Base-by-base conservation (phyloP, 1,284 basidiomycete genomes). In the Cronartium ribicola region DNA sequence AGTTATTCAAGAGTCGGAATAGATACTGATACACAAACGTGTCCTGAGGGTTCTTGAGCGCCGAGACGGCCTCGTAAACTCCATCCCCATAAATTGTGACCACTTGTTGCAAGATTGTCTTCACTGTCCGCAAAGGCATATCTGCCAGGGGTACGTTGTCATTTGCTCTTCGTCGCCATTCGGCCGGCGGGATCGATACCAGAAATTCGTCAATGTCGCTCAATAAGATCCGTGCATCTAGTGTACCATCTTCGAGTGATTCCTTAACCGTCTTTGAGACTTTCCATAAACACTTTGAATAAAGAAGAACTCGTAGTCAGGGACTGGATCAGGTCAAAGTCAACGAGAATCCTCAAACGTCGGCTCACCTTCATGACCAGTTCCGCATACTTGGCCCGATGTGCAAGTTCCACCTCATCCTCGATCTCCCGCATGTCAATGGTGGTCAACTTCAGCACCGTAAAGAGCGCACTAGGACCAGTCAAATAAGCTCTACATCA, bases 51-150 rank as follows among this genome's bases (percentile, higher is more conserved):
- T 76, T 76, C 37, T 79, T 79, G 57, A 80, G 76, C 61, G 79
- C 77, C 11, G 77, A 76, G 39, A 84, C 81, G 20, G 83, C 81
- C 36, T 83, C 82, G 71, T 83, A 82, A 22, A 84, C 82, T 1
- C 79, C 79, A 10, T 80, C 79, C 44, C 82, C 83, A 69, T 82
- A 84, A 57, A 83, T 81, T 55, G 80, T 77, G 77, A 96, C 91
- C 74, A 96, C 87, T 80, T 95, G 92, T 82, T 98, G 94, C 48
- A 97, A 90, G 77, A 98, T 92, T 39, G 95, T 94, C 84, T 98
- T 99, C 82, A 98, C 90, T 0, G 96, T 98, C 74, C 95, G 86
- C 77, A 98, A 83, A 1, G 96, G 96, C 91, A 98, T 91, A 80
- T 98, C 96, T 55, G 92, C 94, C 78, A 96, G 90, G 2, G 95